Base-by-base conservation (phyloP, 306 rosid species). In the Medicago arabica region DNA sequence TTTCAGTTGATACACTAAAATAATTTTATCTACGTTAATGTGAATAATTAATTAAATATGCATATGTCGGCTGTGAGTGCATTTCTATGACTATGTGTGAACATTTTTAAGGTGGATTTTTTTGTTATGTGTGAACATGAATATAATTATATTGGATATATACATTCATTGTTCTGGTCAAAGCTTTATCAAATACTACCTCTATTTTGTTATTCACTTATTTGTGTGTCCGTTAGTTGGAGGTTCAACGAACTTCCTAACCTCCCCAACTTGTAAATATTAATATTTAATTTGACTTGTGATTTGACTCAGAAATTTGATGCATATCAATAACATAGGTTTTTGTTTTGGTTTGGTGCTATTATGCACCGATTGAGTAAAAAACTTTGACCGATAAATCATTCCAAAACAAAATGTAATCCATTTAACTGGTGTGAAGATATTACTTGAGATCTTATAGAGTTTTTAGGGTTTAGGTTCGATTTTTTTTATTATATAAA, bases 191-290 rank as follows among this genome's bases (percentile, higher is more conserved):
- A 2, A 68, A 72, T 60, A 21, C 8, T 73, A 23, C 58, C 72
- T 49, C 41, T 38, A 5, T 43, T 57, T 66, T 57, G 76, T 83
- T 54, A 13, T n/a, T n/a, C n/a, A n/a, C n/a, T n/a, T n/a, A n/a
- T n/a, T 6, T 43, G 40, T 58, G 70, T 64, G 18, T 23, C 8
- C 13, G 40, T 19, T 12, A 25, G 4, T 4, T 6, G 60, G 69
- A 63, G 63, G 72, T 58, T 84, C 49, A 16, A 72, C 83, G 70
- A 78, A 84, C 67, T 40, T 75, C 75, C 38, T 41, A 58, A 71
- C 72, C 77, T 59, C 78, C 70, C 28, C 40, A 72, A 19, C 46
- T 7, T 12, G 7, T 2, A 76, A 79, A 41, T 60, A 68, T 49
- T 3, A 40, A 11, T 57, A 57, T 58, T 23, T 38, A 13, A 5